These are phyloP conservation scores for Gossypium australe DNA, from an alignment of 345 rosid species.

Conservation along the genomic window DNA sequence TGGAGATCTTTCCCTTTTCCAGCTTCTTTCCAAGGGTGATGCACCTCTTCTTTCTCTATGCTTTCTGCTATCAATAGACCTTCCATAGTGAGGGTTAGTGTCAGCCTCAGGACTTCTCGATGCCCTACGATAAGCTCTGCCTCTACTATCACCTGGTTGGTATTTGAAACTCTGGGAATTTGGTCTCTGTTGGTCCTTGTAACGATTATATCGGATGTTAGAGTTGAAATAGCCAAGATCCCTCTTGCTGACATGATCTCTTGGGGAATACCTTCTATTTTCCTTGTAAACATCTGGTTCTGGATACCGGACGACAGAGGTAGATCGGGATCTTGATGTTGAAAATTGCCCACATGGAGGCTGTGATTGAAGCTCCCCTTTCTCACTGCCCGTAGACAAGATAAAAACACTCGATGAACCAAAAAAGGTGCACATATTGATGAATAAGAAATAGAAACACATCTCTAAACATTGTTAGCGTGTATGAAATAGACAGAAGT, in stretches of 20 bases:
- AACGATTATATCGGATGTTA: background rate
- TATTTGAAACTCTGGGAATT: background rate
- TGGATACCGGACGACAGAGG: background rate
- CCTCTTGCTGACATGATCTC: background rate
- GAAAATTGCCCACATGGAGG: background rate
- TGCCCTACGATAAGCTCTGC: background rate
- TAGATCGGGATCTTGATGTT: background rate
- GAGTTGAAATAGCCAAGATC: background rate
- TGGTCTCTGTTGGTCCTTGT: background rate
- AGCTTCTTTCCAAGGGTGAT: background rate
- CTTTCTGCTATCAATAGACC: background rate
- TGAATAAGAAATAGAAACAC: background rate
- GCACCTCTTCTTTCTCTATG: background rate
- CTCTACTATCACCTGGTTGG: background rate
- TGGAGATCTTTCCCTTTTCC: conserved; percentile 5
- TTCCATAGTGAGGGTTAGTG: background rate
- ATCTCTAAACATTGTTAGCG: background rate
- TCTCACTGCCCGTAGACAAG: background rate
- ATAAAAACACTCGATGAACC: too few relatives aligned
- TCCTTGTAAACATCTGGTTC: background rate
- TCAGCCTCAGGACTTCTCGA: background rate
- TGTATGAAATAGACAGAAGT: background rate
- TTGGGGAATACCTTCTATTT: background rate
- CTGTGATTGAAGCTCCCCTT: background rate
- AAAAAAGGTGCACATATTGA: background rate